These are phyloP conservation scores for Annulohypoxylon maeteangense DNA, from an alignment of 495 filamentous ascomycete species.

Conservation along the genomic window DNA sequence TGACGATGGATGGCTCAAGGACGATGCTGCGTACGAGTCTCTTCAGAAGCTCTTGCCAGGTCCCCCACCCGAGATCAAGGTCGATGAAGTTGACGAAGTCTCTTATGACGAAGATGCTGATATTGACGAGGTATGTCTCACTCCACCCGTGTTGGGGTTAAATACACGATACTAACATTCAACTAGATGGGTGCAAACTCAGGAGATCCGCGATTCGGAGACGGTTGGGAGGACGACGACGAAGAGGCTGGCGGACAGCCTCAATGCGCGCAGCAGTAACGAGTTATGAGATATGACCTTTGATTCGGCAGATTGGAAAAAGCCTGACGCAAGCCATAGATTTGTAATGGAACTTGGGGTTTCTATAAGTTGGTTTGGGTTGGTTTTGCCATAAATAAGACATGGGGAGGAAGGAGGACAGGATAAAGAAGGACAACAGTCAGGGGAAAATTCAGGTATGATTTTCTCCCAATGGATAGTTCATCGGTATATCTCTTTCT, in stretches of 20 bases:
- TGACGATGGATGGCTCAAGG: slow-evolving; percentile 80
- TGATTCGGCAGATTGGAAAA: slow-evolving; percentile 31
- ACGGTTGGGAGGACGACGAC: slow-evolving; percentile 85
- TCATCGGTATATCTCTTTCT: slow-evolving; percentile 19
- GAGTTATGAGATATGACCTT: slow-evolving; percentile 38
- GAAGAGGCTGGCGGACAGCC: slow-evolving; percentile 63
- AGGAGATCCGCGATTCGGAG: slow-evolving; percentile 73
- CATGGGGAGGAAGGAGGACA: not conserved
- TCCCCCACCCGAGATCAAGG: slow-evolving; percentile 66
- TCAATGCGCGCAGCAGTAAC: slow-evolving; percentile 90
- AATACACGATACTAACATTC: slow-evolving; percentile 43
- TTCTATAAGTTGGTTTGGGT: slow-evolving; percentile 8
- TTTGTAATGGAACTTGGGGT: slow-evolving; percentile 6
- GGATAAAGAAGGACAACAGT: slow-evolving; percentile 13
- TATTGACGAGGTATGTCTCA: slow-evolving; percentile 75
- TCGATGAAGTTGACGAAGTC: slow-evolving; percentile 85
- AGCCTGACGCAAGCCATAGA: slow-evolving; percentile 15
- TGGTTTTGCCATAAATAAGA: slow-evolving; percentile 10
- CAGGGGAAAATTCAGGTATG: not conserved
- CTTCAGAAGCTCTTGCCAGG: slow-evolving; percentile 79
- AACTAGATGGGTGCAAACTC: slow-evolving; percentile 68
- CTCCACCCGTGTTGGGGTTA: slow-evolving; percentile 17
- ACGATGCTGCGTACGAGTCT: slow-evolving; percentile 70
- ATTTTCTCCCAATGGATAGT: slow-evolving; percentile 2
- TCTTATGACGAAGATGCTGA: slow-evolving; percentile 82